phyloP scores from a whole-genome alignment of 805 yeast genomes.

The Candida yuanshanica region DNA sequence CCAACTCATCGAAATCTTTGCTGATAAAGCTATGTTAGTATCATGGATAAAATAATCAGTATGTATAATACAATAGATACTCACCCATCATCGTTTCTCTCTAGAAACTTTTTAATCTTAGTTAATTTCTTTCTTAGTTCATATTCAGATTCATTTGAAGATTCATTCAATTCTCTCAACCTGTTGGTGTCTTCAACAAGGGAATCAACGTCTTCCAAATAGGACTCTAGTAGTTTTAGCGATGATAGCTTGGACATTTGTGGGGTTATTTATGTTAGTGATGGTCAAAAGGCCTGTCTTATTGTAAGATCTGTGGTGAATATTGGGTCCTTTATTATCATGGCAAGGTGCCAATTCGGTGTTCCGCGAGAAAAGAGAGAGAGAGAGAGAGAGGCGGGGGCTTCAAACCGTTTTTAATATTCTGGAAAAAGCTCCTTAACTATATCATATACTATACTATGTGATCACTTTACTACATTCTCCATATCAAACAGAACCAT shows the following conservation, averaged over 20 bases:
- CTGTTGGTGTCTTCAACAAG: conserved; percentile 20
- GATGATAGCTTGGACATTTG: conserved; percentile 13
- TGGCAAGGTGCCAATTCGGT: too few relatives aligned
- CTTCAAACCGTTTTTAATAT: too few relatives aligned
- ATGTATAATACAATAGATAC: conserved; percentile 2
- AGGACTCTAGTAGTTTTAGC: conserved; percentile 22
- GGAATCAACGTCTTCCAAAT: conserved; percentile 21
- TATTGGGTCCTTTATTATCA: too few relatives aligned
- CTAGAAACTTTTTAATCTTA: conserved; percentile 20
- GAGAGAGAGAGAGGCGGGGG: not conserved
- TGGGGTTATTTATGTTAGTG: not conserved
- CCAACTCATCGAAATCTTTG: conserved; percentile 22
- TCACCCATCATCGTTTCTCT: conserved; percentile 24
- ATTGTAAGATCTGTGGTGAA: too few relatives aligned
- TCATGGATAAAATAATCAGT: not conserved
- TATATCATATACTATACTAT: too few relatives aligned
- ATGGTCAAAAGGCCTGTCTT: not conserved
- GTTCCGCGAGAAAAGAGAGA: too few relatives aligned
- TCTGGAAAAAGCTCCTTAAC: too few relatives aligned
- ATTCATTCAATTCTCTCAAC: conserved; percentile 11
- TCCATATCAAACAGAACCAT: too few relatives aligned
- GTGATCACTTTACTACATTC: too few relatives aligned
- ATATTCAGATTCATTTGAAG: conserved; percentile 16
- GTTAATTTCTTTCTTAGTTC: conserved; percentile 18
- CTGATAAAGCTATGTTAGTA: conserved; percentile 8